phyloP scores from a whole-genome alignment of 129 eudicot species.

The Ambrosia trifida region DNA sequence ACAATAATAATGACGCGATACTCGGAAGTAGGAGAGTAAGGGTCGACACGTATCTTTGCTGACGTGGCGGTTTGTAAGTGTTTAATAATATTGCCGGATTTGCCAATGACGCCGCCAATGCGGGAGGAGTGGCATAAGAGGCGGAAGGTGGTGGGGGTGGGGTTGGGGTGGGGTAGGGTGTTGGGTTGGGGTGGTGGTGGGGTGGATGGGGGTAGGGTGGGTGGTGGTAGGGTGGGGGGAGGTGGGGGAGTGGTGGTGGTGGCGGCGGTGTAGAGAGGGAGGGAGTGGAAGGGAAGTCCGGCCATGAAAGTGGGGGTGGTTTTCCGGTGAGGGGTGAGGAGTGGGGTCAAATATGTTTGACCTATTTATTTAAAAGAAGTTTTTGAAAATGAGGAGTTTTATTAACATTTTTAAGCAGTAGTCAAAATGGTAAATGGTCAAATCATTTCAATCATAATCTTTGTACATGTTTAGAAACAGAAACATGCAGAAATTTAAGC shows the following conservation, averaged over 20 bases:
- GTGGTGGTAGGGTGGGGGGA: not conserved
- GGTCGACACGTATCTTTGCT: slow-evolving; percentile 56
- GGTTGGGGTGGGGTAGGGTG: slow-evolving; percentile 20
- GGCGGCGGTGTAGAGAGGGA: slow-evolving; percentile 39
- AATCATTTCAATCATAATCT: no score
- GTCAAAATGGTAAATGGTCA: no score
- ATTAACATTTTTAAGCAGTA: no score
- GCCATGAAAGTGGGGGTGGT: not conserved
- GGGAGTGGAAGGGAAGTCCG: slow-evolving; percentile 31
- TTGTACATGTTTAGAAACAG: no score
- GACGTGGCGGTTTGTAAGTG: slow-evolving; percentile 56
- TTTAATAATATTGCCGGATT: slow-evolving; percentile 55
- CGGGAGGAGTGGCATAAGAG: slow-evolving; percentile 71
- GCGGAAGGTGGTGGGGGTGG: slow-evolving; percentile 39
- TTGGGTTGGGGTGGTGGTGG: slow-evolving; percentile 11
- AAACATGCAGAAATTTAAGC: no score
- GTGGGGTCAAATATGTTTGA: not conserved
- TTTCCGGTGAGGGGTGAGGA: slow-evolving; percentile 1
- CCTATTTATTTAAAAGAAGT: not conserved
- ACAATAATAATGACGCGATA: slow-evolving; percentile 51
- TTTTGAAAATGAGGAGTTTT: no score
- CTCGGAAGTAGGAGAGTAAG: slow-evolving; percentile 36
- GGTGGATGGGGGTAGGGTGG: slow-evolving; percentile 17
- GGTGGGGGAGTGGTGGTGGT: slow-evolving; percentile 29
- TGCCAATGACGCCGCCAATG: slow-evolving; percentile 72